Base-by-base conservation (phyloP, 164 flowering plant species). In the Aristolochia contorta region DNA sequence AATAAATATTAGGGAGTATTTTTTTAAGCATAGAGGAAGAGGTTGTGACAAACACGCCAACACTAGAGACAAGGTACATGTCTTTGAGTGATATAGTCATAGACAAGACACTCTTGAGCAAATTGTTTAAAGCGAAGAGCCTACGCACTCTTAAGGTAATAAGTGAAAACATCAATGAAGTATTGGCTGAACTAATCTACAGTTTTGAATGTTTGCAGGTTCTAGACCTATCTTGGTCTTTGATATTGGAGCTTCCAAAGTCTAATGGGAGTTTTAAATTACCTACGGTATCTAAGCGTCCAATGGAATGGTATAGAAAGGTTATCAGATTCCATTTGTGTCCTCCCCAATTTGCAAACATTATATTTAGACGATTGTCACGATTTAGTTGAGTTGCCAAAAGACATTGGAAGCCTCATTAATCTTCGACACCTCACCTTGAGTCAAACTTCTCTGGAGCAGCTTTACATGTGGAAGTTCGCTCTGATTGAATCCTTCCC, bases 281-380 rank as follows among this genome's bases (percentile, higher is more conserved):
- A 33, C 58, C 52, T 65, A 23, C 56, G 62, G 9, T 65, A 37
- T 23, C 57, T 65, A 8, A 25, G 37, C 20, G 43, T 58, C 63
- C 32, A 24, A 15, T 15, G 27, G 25, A 27, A 53, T 7, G 27
- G 19, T 15, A 10, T 27, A 3, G 3, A 10, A 14, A 27, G 20
- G 24, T 18, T 32, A 32, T 45, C 58, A 30, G 45, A 56, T 27
- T 27, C 45, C 16, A 56, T 56, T 13, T 56, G 43, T 13, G 15
- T 16, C 33, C 45, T 56, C 12, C 16, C 3, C 19, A 56, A 56
- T 27, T n/a, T 56, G 58, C 19, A 32, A 32, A 27, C 20, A 27
- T 32, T 56, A 24, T 0, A 18, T 19, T 14, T 56, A 4, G 5
- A 7, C 1, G 18, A 27, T 27, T 56, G 58, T 56, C 4, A 16